These are phyloP conservation scores for Talaromyces sp. DNA, from an alignment of 2,329 filamentous ascomycete species.

Conservation along the genomic window DNA sequence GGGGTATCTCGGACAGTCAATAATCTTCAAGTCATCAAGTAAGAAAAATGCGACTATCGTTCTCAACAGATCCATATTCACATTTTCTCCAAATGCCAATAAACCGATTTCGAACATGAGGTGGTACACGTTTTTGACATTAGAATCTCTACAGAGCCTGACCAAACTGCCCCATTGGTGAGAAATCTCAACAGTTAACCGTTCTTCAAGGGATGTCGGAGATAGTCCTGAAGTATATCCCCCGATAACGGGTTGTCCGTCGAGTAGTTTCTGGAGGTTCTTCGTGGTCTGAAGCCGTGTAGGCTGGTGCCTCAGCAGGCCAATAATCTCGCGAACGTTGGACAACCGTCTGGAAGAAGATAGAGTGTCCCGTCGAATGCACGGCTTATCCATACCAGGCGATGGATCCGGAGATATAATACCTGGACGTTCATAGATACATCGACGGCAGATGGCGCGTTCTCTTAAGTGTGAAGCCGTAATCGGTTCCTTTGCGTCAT, in stretches of 20 bases:
- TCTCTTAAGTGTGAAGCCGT: background rate
- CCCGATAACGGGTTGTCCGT: slow-evolving; percentile 31
- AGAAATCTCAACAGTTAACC: slow-evolving; percentile 31
- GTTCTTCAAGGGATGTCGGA: slow-evolving; percentile 33
- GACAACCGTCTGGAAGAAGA: background rate
- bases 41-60: slow-evolving; percentile 43
- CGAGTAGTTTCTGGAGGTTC: slow-evolving; percentile 22
- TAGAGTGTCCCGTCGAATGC: background rate
- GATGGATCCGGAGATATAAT: background rate
- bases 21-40: slow-evolving; percentile 14
- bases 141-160: slow-evolving; percentile 26
- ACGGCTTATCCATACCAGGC: background rate
- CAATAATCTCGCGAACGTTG: slow-evolving; percentile 1
- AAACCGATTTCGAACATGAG: slow-evolving; percentile 45
- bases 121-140: slow-evolving; percentile 8
- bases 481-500: background rate
- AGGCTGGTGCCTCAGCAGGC: background rate
- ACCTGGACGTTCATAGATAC: slow-evolving; percentile 24
- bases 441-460: slow-evolving; percentile 32
- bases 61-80: slow-evolving; percentile 38
- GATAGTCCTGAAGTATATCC: slow-evolving; percentile 33
- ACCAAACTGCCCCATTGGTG: slow-evolving; percentile 43
- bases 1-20: background rate
- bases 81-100: slow-evolving; percentile 37
- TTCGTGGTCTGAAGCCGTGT: slow-evolving; percentile 1